Conservation (phyloP, 23 red algal genomes). For the Chondrus crispus region DNA sequence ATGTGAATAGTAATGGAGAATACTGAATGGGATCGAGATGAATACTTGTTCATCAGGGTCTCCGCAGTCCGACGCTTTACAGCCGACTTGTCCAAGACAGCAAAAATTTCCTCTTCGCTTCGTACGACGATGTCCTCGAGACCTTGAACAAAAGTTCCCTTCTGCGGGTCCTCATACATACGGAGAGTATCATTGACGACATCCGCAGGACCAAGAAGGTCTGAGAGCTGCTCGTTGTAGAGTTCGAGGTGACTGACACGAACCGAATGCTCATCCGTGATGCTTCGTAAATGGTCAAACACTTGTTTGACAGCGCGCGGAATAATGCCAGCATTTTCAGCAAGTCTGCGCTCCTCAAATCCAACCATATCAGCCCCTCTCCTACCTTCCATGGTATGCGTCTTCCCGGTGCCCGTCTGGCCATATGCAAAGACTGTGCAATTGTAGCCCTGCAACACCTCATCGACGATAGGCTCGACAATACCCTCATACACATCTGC, state of each 20-base stretch:
- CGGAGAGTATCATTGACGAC: conserved; percentile 46
- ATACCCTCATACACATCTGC: conserved; percentile 80
- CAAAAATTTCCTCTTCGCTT: conserved; percentile 82
- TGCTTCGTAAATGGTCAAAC: conserved; percentile 78
- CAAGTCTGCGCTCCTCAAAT: conserved; percentile 24
- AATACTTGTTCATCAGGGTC: conserved; percentile 94
- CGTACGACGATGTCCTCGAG: conserved; percentile 87
- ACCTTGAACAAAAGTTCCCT: conserved; percentile 93
- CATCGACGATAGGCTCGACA: conserved; percentile 90
- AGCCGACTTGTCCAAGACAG: conserved; percentile 80
- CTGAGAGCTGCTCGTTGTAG: conserved; percentile 98
- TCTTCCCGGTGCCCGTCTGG: conserved; percentile 95
- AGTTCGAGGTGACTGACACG: conserved; percentile 91
- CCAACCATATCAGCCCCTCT: conserved; percentile 33
- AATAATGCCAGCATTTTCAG: conserved; percentile 91
- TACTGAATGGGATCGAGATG: conserved; percentile 95
- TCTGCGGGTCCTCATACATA: conserved; percentile 83
- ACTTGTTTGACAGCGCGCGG: conserved; percentile 86
- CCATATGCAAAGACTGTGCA: conserved; percentile 99
- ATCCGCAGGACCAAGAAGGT: conserved; percentile 71
- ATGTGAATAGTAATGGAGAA: conserved; percentile 96
- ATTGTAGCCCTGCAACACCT: conserved; percentile 92
- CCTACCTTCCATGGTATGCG: conserved; percentile 97
- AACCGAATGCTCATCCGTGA: conserved; percentile 86
- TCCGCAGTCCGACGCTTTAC: conserved; percentile 83